Conservation (phyloP, 176 grass and related monocot species). For the Melocanna baccifera region DNA sequence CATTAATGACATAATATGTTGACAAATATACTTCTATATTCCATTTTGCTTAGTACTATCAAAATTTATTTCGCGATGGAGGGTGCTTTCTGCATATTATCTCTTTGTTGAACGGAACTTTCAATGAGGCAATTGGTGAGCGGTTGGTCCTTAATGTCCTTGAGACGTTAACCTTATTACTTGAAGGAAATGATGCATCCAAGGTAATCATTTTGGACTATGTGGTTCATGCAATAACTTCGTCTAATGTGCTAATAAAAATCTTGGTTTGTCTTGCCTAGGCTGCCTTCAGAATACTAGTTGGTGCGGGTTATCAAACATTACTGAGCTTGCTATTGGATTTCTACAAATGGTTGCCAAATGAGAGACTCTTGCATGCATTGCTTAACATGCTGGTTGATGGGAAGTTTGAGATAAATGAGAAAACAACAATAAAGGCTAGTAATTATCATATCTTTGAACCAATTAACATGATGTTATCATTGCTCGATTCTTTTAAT, state of each 20-base stretch:
- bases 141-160: constrained; percentile 70
- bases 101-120: constrained; percentile 68
- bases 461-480: neutral
- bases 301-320: constrained; percentile 74
- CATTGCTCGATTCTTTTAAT: constrained; percentile 7
- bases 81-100: constrained; percentile 80
- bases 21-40: constrained; percentile 23
- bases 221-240: constrained; percentile 6
- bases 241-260: constrained; percentile 1
- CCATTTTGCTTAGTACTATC: constrained; percentile 66
- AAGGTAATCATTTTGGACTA: constrained; percentile 44
- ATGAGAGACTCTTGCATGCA: constrained; percentile 51
- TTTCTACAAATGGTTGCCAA: constrained; percentile 70
- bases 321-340: constrained; percentile 74
- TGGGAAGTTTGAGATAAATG: constrained; percentile 64
- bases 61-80: constrained; percentile 59
- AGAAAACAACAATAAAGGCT: constrained; percentile 69
- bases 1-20: constrained; percentile 15
- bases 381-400: constrained; percentile 78
- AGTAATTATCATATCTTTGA: constrained; percentile 10
- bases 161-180: constrained; percentile 64
- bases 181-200: constrained; percentile 58
- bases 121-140: constrained; percentile 57
- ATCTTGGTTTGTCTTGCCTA: constrained; percentile 36
- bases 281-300: constrained; percentile 67